These are phyloP conservation scores for Dryadomyces quercus-mongolicae DNA, from an alignment of 2,329 filamentous ascomycete genomes.

Conservation along the genomic window DNA sequence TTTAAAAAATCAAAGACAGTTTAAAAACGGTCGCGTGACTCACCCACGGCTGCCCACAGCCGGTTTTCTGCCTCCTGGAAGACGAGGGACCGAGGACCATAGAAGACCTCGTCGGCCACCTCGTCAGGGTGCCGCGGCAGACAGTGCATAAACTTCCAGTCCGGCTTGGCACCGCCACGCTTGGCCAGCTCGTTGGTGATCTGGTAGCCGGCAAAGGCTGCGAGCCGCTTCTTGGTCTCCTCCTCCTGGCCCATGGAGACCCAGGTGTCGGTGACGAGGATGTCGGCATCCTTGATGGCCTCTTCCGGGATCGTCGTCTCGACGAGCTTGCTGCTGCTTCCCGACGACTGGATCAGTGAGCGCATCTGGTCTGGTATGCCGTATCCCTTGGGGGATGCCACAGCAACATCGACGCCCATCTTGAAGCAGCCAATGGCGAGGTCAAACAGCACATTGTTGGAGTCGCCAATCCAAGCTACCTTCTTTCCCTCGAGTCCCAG, in stretches of 20 bases:
- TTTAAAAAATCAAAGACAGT: neutral
- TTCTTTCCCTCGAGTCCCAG: conserved; percentile 74
- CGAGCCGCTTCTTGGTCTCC: conserved; percentile 64
- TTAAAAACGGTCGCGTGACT: conserved; percentile 20
- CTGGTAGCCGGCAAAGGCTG: conserved; percentile 81
- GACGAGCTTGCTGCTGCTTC: conserved; percentile 45
- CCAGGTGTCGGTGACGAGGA: conserved; percentile 96
- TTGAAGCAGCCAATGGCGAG: conserved; percentile 80
- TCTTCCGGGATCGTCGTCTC: conserved; percentile 77
- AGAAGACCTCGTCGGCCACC: conserved; percentile 90
- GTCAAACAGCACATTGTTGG: conserved; percentile 95
- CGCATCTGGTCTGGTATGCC: conserved; percentile 67
- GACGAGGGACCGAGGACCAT: conserved; percentile 71
- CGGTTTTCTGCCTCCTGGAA: conserved; percentile 94
- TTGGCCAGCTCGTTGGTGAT: conserved; percentile 78
- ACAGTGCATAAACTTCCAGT: conserved; percentile 99
- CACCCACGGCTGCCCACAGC: conserved; percentile 75
- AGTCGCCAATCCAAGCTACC: conserved; percentile 91
- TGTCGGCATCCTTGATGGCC: conserved; percentile 71
- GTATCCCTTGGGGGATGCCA: conserved; percentile 79
- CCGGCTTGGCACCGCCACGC: conserved; percentile 71
- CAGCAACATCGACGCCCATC: conserved; percentile 72
- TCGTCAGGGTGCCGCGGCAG: conserved; percentile 85
- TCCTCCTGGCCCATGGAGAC: conserved; percentile 95
- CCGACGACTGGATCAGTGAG: conserved; percentile 53